Evolutionary conservation across 805 yeast genomes (phyloP).

Genomic region (Yarrowia deformans): DNA sequence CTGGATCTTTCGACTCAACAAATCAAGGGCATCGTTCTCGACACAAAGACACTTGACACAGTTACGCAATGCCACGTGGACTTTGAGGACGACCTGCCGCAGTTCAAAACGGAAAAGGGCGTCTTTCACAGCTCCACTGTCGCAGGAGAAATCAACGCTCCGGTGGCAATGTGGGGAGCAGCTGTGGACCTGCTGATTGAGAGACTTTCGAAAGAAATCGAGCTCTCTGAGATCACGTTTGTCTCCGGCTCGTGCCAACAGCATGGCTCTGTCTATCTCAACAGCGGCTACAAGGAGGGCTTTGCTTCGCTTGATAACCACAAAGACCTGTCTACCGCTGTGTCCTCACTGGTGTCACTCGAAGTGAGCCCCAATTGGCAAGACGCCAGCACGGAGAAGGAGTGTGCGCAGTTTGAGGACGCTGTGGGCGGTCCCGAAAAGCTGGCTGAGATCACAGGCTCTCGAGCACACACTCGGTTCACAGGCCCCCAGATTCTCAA

Average conservation of each 20-base stretch:
- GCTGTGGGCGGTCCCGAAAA: constrained; percentile 64
- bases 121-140: constrained; percentile 61
- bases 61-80: constrained; percentile 68
- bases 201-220: constrained; percentile 59
- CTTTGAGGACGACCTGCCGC: constrained; percentile 69
- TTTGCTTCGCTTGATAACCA: neutral
- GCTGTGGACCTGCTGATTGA: constrained; percentile 72
- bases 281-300: constrained; percentile 47
- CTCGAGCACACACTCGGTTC: constrained; percentile 86
- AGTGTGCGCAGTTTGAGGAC: constrained; percentile 66
- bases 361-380: constrained; percentile 90
- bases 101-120: constrained; percentile 75
- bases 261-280: constrained; percentile 90
- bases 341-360: constrained; percentile 52
- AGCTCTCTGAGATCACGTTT: constrained; percentile 65
- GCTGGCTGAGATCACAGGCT: constrained; percentile 77
- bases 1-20: constrained; percentile 92
- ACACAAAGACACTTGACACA: constrained; percentile 58
- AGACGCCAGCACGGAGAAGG: constrained; percentile 83
- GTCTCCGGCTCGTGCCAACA: constrained; percentile 91
- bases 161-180: constrained; percentile 90
- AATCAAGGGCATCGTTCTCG: constrained; percentile 73
- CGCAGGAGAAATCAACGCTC: constrained; percentile 68
- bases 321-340: neutral
- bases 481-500: constrained; percentile 93